phyloP scores from a whole-genome alignment of 768 basidiomycete species.

The Naganishia randhawae region DNA sequence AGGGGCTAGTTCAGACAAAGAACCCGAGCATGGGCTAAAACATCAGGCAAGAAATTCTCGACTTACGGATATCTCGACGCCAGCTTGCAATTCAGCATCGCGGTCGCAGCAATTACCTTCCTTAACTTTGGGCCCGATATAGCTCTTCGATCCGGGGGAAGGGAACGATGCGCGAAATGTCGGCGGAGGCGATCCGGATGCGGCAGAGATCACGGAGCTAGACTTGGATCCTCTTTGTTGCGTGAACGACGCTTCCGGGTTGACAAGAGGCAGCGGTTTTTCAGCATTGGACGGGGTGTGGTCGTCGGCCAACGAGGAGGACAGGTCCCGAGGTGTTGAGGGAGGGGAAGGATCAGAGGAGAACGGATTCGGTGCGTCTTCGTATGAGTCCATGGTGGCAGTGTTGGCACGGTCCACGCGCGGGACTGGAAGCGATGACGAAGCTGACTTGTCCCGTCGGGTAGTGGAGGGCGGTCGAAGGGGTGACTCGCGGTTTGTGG shows the following conservation, averaged over 20 bases:
- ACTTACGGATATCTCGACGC: slow-evolving; percentile 39
- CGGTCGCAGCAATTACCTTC: slow-evolving; percentile 46
- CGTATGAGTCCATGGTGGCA: slow-evolving; percentile 27
- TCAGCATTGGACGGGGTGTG: neutral
- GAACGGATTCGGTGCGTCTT: slow-evolving; percentile 33
- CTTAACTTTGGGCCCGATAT: slow-evolving; percentile 43
- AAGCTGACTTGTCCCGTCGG: too few species aligned
- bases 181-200: slow-evolving; percentile 44
- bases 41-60: too few species aligned
- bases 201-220: slow-evolving; percentile 22
- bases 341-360: slow-evolving; percentile 29
- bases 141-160: slow-evolving; percentile 33
- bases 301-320: neutral
- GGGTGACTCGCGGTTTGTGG: too few species aligned
- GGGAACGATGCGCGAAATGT: slow-evolving; percentile 47
- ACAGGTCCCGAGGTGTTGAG: slow-evolving; percentile 11
- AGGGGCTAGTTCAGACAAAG: too few species aligned
- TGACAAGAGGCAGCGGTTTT: neutral
- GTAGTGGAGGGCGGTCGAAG: too few species aligned
- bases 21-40: too few species aligned
- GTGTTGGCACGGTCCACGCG: too few species aligned
- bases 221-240: slow-evolving; percentile 4
- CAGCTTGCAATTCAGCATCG: slow-evolving; percentile 44
- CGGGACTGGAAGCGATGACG: neutral
- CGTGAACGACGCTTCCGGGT: neutral